Base-by-base conservation (phyloP, 2,329 filamentous ascomycete species). In the Davidsoniella australis region DNA sequence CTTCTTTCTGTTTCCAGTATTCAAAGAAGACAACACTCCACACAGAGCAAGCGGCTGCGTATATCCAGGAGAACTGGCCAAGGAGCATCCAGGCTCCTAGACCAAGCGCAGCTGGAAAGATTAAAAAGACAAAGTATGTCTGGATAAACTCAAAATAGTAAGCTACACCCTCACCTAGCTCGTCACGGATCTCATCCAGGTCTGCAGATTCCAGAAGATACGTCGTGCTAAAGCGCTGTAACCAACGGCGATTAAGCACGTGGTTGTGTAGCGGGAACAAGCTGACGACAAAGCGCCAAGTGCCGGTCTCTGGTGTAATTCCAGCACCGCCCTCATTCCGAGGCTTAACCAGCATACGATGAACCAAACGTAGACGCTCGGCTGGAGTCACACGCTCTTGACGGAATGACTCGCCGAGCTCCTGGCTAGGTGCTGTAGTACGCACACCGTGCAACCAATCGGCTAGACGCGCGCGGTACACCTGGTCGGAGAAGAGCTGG, bases 131-230 rank as follows among this genome's bases (percentile, higher is more conserved):
- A 60, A 94, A 93, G 65, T 96, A 96, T 33, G 82, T 82, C 60
- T 94, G 85, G 29, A 93, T 73, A 60, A 96, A 96, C 38, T 88
- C 86, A 62, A 94, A 96, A 67, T 96, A 96, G 63, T 93, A 94
- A 36, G 85, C 89, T 52, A 95, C 83, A 61, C 78, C 82, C 63
- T 89, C 82, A 45, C 85, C 85, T 62, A 87, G 86, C 55, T 79
- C 72, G 59, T 86, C 72, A 23, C 82, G 76, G 54, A 94, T 86
- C 43, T 76, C 72, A 58, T 83, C 76, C n/a, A 93, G 67, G 57
- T 86, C 76, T 45, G 71, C 63, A 36, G 76, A 65, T 48, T 77
- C 75, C 20, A 88, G 67, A 41, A 80, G 70, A 53, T 81, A 82
- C 61, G 82, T 83, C 45, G 72, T 76, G 58, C 80, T 80, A 73